Percentiles rank a stretch among this genome's conserved stretches.
phyloP scores from a whole-genome alignment of 2,329 filamentous ascomycete species.

The Laburnicola sp. region DNA sequence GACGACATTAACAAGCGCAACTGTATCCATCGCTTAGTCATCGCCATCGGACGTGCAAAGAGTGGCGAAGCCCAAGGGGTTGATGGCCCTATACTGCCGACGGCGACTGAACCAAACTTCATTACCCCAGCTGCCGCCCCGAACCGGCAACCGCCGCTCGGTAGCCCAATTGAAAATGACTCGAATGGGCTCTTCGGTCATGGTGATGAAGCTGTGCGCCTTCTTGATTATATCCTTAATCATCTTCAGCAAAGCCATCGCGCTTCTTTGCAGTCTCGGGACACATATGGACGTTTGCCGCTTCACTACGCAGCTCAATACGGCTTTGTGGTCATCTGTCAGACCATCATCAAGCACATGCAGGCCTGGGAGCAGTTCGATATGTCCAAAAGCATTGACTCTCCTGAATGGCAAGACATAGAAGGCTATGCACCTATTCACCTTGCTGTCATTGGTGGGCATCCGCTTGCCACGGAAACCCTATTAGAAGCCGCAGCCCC shows the following conservation, averaged over 20 bases:
- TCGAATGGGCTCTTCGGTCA: constrained; percentile 62
- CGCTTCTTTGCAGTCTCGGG: constrained; percentile 66
- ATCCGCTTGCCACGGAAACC: constrained; percentile 79
- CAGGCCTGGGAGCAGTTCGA: constrained; percentile 87
- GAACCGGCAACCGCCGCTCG: constrained; percentile 60
- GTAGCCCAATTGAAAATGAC: constrained; percentile 68
- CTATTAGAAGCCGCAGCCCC: constrained; percentile 81
- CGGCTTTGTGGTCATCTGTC: constrained; percentile 87
- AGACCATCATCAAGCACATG: constrained; percentile 85
- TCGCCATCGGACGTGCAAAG: constrained; percentile 81
- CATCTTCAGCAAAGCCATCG: constrained; percentile 69
- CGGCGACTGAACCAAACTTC: constrained; percentile 65
- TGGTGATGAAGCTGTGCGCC: constrained; percentile 74
- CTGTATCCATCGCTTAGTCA: constrained; percentile 88
- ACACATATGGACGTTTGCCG: constrained; percentile 80
- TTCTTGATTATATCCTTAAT: constrained; percentile 67
- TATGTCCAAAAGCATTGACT: constrained; percentile 82
- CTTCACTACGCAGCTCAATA: constrained; percentile 95
- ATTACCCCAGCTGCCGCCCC: constrained; percentile 78
- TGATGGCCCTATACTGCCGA: constrained; percentile 57
- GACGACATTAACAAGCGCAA: constrained; percentile 95
- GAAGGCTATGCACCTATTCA: constrained; percentile 92
- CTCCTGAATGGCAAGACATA: constrained; percentile 83
- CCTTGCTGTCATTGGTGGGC: constrained; percentile 87
- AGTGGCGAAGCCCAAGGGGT: constrained; percentile 52